Conservation (phyloP, 2,329 filamentous ascomycete genomes). For the Mycocentrospora acerina region DNA sequence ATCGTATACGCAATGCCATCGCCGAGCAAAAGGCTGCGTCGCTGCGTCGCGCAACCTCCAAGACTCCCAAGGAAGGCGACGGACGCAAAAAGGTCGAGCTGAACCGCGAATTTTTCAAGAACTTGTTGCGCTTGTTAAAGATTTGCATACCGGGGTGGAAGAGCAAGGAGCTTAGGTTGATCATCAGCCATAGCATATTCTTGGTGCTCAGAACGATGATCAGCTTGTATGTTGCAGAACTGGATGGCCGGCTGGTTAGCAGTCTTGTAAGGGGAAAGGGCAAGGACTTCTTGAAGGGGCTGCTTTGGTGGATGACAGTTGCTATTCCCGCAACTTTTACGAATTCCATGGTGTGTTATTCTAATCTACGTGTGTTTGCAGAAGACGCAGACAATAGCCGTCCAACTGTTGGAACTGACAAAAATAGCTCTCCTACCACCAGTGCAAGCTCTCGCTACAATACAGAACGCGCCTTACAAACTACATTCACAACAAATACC, state of each 20-base stretch:
- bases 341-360: conserved; percentile 82
- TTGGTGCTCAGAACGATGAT: conserved; percentile 87
- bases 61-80: conserved; percentile 39
- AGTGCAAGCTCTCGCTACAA: conserved; percentile 88
- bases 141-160: conserved; percentile 90
- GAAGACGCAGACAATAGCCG: too few species aligned
- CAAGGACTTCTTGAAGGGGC: conserved; percentile 80
- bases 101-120: conserved; percentile 83
- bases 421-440: conserved; percentile 84
- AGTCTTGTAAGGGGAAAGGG: conserved; percentile 88
- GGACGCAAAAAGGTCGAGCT: conserved; percentile 81
- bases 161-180: conserved; percentile 81
- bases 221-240: conserved; percentile 91
- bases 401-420: conserved; percentile 14
- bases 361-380: too few species aligned
- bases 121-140: conserved; percentile 72
- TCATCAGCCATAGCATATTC: conserved; percentile 92
- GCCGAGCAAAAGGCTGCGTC: conserved; percentile 89
- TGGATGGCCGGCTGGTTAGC: conserved; percentile 92
- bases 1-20: conserved; percentile 88
- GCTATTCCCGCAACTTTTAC: conserved; percentile 96
- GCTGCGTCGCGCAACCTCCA: conserved; percentile 56
- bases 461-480: conserved; percentile 94
- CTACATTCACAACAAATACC: conserved; percentile 90
- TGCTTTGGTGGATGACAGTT: conserved; percentile 98